Percentiles rank a stretch among this genome's conserved stretches.
Evolutionary conservation across 2,329 filamentous ascomycete species (phyloP).

Genomic region (Lecanicillium sp.): DNA sequence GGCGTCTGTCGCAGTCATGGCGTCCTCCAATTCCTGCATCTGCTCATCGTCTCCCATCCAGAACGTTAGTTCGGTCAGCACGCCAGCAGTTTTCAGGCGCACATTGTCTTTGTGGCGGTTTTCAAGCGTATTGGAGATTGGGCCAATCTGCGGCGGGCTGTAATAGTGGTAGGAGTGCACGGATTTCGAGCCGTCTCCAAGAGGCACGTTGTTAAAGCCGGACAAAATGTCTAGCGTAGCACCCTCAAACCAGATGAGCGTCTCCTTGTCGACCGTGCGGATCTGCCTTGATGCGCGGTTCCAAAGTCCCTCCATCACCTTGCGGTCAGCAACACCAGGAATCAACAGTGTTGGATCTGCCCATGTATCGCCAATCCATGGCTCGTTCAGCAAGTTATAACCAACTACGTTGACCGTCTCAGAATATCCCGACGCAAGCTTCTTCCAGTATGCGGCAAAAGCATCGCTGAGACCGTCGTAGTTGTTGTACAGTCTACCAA

Average conservation of each 20-base stretch:
- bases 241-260: constrained; percentile 14
- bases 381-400: constrained; percentile 13
- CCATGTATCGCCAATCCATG: constrained; percentile 12
- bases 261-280: constrained; percentile 12
- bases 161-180: constrained; percentile 15
- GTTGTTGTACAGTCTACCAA: constrained; percentile 13
- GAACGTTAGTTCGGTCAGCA: constrained; percentile 12
- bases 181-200: constrained; percentile 11
- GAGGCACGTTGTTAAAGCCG: constrained; percentile 13
- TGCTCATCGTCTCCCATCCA: constrained; percentile 13
- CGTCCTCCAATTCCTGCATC: constrained; percentile 10
- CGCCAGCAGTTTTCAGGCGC: constrained; percentile 12
- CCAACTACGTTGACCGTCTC: constrained; percentile 10
- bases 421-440: constrained; percentile 10
- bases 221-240: constrained; percentile 11
- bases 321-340: constrained; percentile 11
- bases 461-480: constrained; percentile 12
- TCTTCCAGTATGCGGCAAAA: constrained; percentile 12
- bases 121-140: constrained; percentile 8
- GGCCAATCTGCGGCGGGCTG: constrained; percentile 12
- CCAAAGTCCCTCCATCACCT: constrained; percentile 11
- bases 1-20: constrained; percentile 10
- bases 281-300: constrained; percentile 12
- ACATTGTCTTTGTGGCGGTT: constrained; percentile 12
- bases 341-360: constrained; percentile 10